These are phyloP conservation scores for Trifolium pratense DNA, from an alignment of 306 rosid species.

Conservation along the genomic window DNA sequence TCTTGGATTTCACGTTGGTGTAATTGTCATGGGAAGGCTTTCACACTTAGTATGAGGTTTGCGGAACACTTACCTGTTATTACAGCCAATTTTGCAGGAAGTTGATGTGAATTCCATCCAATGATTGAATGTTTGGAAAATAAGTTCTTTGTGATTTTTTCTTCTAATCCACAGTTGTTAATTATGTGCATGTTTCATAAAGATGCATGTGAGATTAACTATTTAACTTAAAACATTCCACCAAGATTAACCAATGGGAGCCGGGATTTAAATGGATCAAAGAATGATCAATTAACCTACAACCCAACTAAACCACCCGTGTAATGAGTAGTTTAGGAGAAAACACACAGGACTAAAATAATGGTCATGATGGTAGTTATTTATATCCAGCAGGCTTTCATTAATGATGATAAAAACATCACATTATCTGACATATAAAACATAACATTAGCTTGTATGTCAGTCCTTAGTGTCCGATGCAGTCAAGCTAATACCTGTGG, in stretches of 20 bases:
- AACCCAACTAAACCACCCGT: neutral
- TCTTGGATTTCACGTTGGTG: constrained; percentile 29
- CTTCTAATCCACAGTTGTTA: neutral
- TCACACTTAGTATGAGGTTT: constrained; percentile 2
- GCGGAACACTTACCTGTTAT: constrained; percentile 16
- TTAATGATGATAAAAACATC: too few relatives aligned
- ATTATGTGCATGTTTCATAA: constrained; percentile 6
- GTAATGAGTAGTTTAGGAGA: neutral
- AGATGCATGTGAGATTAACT: neutral
- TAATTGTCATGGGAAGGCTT: constrained; percentile 16
- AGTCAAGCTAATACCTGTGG: constrained; percentile 17
- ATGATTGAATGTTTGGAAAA: constrained; percentile 2
- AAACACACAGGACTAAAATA: neutral
- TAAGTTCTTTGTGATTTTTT: neutral
- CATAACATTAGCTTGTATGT: neutral
- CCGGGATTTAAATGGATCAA: constrained; percentile 1
- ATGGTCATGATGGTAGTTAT: neutral
- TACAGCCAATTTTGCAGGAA: constrained; percentile 1
- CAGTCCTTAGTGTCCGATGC: neutral
- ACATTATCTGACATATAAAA: too few relatives aligned
- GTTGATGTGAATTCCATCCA: constrained; percentile 9
- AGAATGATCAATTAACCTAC: neutral
- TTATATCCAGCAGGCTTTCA: neutral
- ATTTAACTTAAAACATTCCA: neutral
- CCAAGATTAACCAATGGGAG: neutral